phyloP scores from a whole-genome alignment of 2,329 filamentous ascomycete species.

The Sarocladium strictum region DNA sequence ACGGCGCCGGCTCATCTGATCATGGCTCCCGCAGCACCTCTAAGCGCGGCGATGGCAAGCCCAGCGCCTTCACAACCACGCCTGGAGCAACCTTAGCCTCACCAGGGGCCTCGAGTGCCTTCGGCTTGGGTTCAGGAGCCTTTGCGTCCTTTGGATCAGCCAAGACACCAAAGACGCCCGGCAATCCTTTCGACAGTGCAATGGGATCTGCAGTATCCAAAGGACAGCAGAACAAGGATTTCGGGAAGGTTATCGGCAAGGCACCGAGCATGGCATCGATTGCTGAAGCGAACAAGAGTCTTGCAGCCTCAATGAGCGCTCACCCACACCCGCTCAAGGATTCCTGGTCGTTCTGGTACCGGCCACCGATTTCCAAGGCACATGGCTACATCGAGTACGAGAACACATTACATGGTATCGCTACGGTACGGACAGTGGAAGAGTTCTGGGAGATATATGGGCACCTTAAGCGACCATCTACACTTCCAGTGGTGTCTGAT shows the following conservation, averaged over 20 bases:
- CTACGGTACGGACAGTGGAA: constrained; percentile 73
- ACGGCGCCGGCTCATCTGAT: constrained; percentile 52
- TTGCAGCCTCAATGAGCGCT: constrained; percentile 20
- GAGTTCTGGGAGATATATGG: constrained; percentile 87
- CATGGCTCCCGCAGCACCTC: constrained; percentile 41
- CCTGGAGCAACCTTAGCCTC: constrained; percentile 61
- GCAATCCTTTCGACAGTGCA: constrained; percentile 72
- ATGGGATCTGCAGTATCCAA: constrained; percentile 40
- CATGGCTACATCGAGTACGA: constrained; percentile 86
- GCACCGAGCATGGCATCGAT: constrained; percentile 37
- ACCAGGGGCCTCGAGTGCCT: constrained; percentile 81
- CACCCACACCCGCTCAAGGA: constrained; percentile 60
- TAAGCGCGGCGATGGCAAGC: constrained; percentile 70
- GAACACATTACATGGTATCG: constrained; percentile 87
- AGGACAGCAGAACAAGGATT: constrained; percentile 24
- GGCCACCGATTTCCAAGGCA: constrained; percentile 92
- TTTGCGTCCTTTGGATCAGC: constrained; percentile 81
- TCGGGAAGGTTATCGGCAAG: constrained; percentile 22
- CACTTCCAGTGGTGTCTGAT: constrained; percentile 85
- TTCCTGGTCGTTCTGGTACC: constrained; percentile 95
- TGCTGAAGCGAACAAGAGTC: constrained; percentile 36
- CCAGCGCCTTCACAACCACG: constrained; percentile 75
- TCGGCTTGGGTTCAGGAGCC: constrained; percentile 88
- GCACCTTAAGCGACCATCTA: constrained; percentile 84
- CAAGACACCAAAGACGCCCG: constrained; percentile 83